Base-by-base conservation (phyloP, 805 yeast genomes). In the Candida coquimbonensis region DNA sequence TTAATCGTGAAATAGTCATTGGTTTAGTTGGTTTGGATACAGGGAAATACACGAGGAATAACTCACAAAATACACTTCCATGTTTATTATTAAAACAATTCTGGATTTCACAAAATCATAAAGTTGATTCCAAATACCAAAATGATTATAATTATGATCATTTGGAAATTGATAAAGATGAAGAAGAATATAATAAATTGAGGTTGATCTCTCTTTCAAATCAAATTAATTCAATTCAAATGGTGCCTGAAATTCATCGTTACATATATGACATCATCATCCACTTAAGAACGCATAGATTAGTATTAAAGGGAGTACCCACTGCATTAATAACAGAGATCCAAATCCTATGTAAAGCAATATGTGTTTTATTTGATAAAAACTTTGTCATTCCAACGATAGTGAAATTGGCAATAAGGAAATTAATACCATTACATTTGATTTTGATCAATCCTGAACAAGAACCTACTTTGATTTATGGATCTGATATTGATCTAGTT, bases 181-280 rank as follows among this genome's bases (percentile, higher is more conserved):
- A 19, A 9, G 14, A 35, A 12, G n/a, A 19, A 35, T 17, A 17
- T 9, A 35, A 19, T 16, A 13, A 35, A 12, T 11, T 12, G 5
- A 40, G 26, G 11, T 27, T 44, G 7, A 16, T 25, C 11, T 32
- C 36, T 9, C 33, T 44, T 9, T 17, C 31, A 24, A n/a, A 26
- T n/a, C 34, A 33, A 9, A 24, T 51, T 9, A 38, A 56, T 11
- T 14, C 42, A 1, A 39, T 52, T 17, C 45, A 45, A 7, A 59
- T 80, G 8, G 67, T 70, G 1, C 70, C 78, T 0, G 84, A 80
- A 44, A 62, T 81, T 29, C 57, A 57, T 38, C 58, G 81, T 6
- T 81, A 80, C 52, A 70, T 78, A 49, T 75, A 78, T 49, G 86
- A 81, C 56, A 67, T 81, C 13, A 58, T 78, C 3, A 65, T 80